Percentiles rank a stretch among this genome's conserved stretches.
Evolutionary conservation across 2,329 filamentous ascomycete species (phyloP).

Genomic region (Apiospora sp.): DNA sequence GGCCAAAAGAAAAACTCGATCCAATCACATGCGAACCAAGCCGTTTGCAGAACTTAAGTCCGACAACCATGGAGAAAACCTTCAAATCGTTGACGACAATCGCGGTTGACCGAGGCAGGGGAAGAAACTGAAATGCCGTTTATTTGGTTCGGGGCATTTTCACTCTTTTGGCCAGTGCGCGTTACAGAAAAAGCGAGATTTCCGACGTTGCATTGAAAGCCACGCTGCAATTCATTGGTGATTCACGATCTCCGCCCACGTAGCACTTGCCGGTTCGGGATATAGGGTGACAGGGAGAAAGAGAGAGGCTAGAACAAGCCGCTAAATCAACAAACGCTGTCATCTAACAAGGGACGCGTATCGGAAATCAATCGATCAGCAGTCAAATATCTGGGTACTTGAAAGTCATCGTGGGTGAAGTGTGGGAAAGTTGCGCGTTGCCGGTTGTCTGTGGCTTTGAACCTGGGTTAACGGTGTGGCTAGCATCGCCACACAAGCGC

Average conservation of each 20-base stretch:
- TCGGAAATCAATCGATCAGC: background rate
- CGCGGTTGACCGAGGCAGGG: background rate
- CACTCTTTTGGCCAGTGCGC: background rate
- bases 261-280: background rate
- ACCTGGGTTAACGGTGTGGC: no score
- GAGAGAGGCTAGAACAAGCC: background rate
- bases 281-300: background rate
- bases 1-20: background rate
- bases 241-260: background rate
- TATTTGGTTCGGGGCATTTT: background rate
- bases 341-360: background rate
- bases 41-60: background rate
- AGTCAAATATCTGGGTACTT: background rate
- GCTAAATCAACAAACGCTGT: background rate
- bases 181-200: background rate
- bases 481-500: background rate
- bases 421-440: no score
- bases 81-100: background rate
- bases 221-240: background rate
- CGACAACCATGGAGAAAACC: background rate
- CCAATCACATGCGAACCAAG: background rate
- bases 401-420: no score
- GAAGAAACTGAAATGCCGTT: background rate
- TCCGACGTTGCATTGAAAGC: background rate
- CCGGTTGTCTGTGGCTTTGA: no score